Conservation (phyloP, 208 protist genomes). For the Histomonas meleagridis region DNA sequence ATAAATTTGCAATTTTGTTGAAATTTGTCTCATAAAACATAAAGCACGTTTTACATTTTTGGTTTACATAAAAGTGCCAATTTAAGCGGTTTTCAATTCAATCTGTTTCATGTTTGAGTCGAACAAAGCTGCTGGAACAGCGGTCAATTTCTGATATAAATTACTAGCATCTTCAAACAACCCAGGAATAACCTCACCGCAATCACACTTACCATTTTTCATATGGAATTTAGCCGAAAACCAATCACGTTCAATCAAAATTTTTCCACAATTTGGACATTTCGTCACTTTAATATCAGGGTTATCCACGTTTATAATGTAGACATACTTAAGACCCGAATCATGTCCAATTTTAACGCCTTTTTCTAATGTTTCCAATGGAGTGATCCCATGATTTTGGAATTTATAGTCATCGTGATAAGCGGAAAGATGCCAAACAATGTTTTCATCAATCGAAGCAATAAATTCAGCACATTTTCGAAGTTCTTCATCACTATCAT, state of each 20-base stretch:
- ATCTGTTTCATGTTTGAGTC: too few species aligned
- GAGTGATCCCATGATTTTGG: not conserved
- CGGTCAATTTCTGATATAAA: not conserved
- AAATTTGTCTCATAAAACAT: too few species aligned
- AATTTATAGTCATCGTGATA: constrained; percentile 36
- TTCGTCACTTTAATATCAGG: not conserved
- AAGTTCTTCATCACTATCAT: constrained; percentile 29
- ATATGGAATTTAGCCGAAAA: not conserved
- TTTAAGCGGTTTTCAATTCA: too few species aligned
- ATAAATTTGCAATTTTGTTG: too few species aligned
- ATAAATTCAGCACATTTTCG: not conserved
- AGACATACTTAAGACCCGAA: not conserved
- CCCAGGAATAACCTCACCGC: not conserved
- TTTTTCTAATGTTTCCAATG: not conserved
- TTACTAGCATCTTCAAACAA: not conserved
- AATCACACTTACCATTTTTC: not conserved
- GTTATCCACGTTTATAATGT: not conserved
- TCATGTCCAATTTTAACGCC: not conserved
- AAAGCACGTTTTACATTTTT: too few species aligned
- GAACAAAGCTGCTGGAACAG: not conserved
- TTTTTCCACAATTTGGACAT: not conserved
- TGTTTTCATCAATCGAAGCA: not conserved
- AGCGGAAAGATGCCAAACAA: constrained; percentile 5
- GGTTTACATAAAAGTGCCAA: too few species aligned
- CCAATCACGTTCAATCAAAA: not conserved